Percentiles rank a stretch among this genome's conserved stretches.
These are phyloP conservation scores for Botryosphaeria agaves DNA, from an alignment of 2,329 filamentous ascomycete species.

Conservation along the genomic window DNA sequence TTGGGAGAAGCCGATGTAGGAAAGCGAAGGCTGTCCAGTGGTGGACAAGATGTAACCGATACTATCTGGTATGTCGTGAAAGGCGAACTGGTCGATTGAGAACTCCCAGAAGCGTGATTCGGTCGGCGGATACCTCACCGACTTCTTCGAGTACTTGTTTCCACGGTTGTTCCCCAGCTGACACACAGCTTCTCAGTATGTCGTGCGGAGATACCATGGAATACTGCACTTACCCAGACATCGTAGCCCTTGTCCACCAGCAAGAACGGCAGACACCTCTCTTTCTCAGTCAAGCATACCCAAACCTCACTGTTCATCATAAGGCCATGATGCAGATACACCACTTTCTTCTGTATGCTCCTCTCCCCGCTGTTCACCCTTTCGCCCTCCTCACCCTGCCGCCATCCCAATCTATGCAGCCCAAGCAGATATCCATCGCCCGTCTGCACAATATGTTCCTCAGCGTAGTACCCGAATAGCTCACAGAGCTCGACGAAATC, in stretches of 20 bases:
- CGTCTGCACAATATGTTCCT: slow-evolving; percentile 93
- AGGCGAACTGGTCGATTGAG: slow-evolving; percentile 95
- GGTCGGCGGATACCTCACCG: slow-evolving; percentile 54
- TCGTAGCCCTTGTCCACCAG: slow-evolving; percentile 86
- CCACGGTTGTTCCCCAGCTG: slow-evolving; percentile 91
- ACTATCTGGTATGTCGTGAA: slow-evolving; percentile 90
- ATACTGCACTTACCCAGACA: slow-evolving; percentile 60
- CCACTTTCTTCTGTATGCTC: slow-evolving; percentile 62
- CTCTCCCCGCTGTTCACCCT: slow-evolving; percentile 56
- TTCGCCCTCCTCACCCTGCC: slow-evolving; percentile 61
- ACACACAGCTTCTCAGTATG: slow-evolving; percentile 8
- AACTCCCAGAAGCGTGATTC: slow-evolving; percentile 86
- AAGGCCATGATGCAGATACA: slow-evolving; percentile 88
- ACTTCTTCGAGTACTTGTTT: slow-evolving; percentile 99
- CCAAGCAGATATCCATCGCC: slow-evolving; percentile 86
- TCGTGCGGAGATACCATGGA: no score
- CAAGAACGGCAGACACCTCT: slow-evolving; percentile 74
- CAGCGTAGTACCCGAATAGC: slow-evolving; percentile 78
- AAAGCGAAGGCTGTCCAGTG: slow-evolving; percentile 67
- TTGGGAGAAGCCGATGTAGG: slow-evolving; percentile 94
- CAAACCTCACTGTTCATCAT: slow-evolving; percentile 99
- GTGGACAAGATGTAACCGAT: slow-evolving; percentile 81
- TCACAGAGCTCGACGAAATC: slow-evolving; percentile 93
- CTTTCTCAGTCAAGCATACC: slow-evolving; percentile 78
- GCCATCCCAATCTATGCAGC: slow-evolving; percentile 72